A percentile compares a stretch with the other conserved stretches of the same genome.
Evolutionary conservation across 495 filamentous ascomycete species (phyloP).

Genomic region (Penicillium paradoxum): DNA sequence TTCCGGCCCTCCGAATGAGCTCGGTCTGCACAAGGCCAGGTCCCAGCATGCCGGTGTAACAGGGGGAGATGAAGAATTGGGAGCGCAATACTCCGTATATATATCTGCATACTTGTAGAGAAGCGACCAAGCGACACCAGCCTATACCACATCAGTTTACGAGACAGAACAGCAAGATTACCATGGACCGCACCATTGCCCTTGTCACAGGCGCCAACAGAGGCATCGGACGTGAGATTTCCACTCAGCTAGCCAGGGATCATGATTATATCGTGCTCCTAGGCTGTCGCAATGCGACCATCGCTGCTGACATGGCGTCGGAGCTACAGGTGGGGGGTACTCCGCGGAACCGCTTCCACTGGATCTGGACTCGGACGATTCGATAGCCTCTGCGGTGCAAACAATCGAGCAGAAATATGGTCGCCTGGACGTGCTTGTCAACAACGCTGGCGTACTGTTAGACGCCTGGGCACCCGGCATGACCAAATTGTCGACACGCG

Average conservation of each 20-base stretch:
- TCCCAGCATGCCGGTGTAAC: background rate
- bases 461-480: background rate
- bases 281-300: background rate
- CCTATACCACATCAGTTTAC: too few species aligned
- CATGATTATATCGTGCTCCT: background rate
- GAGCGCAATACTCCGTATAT: too few species aligned
- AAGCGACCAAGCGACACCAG: background rate
- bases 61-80: background rate
- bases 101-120: background rate
- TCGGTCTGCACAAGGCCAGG: background rate
- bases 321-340: background rate
- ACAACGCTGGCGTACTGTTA: background rate
- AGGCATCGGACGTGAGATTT: background rate
- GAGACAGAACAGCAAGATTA: background rate
- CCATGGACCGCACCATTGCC: background rate
- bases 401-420: background rate
- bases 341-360: background rate
- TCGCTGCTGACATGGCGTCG: background rate
- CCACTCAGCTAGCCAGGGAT: background rate
- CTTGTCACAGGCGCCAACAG: background rate
- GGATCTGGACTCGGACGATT: background rate
- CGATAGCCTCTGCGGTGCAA: background rate
- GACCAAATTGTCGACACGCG: background rate
- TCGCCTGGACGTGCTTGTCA: background rate
- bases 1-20: background rate